phyloP scores from a whole-genome alignment of 73 alveolate species.

The Strombidium stylifer region DNA sequence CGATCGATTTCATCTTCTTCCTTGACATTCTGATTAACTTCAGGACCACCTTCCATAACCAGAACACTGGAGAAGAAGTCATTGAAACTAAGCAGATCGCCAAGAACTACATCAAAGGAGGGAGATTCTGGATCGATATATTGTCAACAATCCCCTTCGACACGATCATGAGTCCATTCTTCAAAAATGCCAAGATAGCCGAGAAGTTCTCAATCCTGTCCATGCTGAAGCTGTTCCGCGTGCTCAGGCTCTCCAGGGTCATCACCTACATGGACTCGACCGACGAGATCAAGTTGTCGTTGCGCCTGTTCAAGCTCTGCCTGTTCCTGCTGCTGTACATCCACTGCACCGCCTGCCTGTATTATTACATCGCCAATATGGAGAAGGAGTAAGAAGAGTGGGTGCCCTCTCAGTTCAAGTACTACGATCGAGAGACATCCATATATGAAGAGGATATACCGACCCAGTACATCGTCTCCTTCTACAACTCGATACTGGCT shows the following conservation, averaged over 20 bases:
- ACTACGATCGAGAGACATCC: not conserved
- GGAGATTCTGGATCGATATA: constrained; percentile 55
- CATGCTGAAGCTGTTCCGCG: constrained; percentile 49
- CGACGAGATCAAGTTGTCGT: constrained; percentile 42
- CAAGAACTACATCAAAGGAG: constrained; percentile 31
- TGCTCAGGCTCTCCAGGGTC: constrained; percentile 51
- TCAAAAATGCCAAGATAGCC: not conserved
- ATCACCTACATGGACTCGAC: constrained; percentile 37
- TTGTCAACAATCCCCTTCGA: constrained; percentile 62
- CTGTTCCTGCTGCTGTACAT: constrained; percentile 49
- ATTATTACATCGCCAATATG: constrained; percentile 43
- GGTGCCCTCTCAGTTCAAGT: constrained; percentile 7
- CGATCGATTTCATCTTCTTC: constrained; percentile 35
- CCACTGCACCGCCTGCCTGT: constrained; percentile 64
- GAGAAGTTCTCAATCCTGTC: constrained; percentile 20
- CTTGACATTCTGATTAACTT: constrained; percentile 49
- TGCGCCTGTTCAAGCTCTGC: constrained; percentile 39
- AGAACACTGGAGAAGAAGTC: constrained; percentile 62
- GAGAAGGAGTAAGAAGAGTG: constrained; percentile 27
- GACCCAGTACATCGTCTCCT: constrained; percentile 26
- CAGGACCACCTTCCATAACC: constrained; percentile 55
- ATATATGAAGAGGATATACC: constrained; percentile 9
- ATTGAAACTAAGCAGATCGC: constrained; percentile 28
- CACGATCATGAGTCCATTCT: not conserved
- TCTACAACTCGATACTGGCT: constrained; percentile 55